Evolutionary conservation across 495 filamentous ascomycete genomes (phyloP).

Genomic region (Penicillium maclennaniae): DNA sequence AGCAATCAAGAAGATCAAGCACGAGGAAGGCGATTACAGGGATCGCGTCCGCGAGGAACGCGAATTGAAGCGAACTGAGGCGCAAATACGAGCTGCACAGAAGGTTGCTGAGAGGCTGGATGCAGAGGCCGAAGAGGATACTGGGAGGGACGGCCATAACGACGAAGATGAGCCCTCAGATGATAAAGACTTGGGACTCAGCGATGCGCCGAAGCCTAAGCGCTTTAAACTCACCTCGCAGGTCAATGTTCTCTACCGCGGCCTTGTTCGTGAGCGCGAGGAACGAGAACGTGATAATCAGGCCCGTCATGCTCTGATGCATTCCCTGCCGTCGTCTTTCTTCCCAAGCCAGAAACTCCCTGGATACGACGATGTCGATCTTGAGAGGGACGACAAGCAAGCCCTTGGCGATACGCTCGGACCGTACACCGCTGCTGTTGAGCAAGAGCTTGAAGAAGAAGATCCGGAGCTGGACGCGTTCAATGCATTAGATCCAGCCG

Average conservation of each 20-base stretch:
- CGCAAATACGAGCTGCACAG: slow-evolving; percentile 68
- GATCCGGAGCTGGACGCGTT: slow-evolving; percentile 86
- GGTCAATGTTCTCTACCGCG: slow-evolving; percentile 77
- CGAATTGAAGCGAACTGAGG: slow-evolving; percentile 65
- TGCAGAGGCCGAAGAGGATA: slow-evolving; percentile 35
- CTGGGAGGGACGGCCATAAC: slow-evolving; percentile 8
- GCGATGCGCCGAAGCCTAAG: slow-evolving; percentile 15
- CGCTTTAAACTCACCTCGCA: slow-evolving; percentile 49
- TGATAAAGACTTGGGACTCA: slow-evolving; percentile 4
- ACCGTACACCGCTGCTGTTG: slow-evolving; percentile 38
- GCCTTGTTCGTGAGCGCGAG: slow-evolving; percentile 62
- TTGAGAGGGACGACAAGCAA: slow-evolving; percentile 54
- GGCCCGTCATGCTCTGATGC: slow-evolving; percentile 66
- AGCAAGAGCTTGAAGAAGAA: slow-evolving; percentile 75
- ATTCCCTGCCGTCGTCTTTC: slow-evolving; percentile 51
- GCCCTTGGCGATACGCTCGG: slow-evolving; percentile 46
- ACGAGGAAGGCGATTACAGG: slow-evolving; percentile 69
- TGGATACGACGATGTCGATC: slow-evolving; percentile 48
- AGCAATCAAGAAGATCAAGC: slow-evolving; percentile 59
- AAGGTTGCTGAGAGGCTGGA: slow-evolving; percentile 76
- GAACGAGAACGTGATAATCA: slow-evolving; percentile 65
- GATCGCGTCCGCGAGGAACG: slow-evolving; percentile 68
- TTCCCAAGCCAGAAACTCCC: slow-evolving; percentile 47
- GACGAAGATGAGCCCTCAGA: slow-evolving; percentile 12
- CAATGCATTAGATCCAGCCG: slow-evolving; percentile 58